Percentiles rank a stretch among this genome's conserved stretches.
phyloP scores from a whole-genome alignment of 1,139 yeast genomes.

The Pichia sp. region DNA sequence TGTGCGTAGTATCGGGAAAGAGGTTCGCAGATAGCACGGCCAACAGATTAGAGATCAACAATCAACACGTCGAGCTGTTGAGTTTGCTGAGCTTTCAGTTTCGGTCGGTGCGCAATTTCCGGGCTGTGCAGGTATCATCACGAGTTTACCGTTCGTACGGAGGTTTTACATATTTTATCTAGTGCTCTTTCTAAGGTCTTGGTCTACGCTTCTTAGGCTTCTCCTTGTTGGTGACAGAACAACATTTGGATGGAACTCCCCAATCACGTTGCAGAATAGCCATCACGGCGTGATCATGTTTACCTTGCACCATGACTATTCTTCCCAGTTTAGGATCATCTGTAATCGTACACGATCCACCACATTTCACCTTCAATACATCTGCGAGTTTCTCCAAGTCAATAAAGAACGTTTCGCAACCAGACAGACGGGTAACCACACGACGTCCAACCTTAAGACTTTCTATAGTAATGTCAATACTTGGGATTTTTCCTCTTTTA shows the following conservation, averaged over 20 bases:
- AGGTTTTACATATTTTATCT: too few species aligned
- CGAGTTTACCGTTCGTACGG: too few species aligned
- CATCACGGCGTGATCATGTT: conserved; percentile 65
- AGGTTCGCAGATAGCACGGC: too few species aligned
- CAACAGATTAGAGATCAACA: too few species aligned
- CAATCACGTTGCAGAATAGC: conserved; percentile 55
- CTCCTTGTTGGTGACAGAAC: conserved; percentile 62
- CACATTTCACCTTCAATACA: conserved; percentile 74
- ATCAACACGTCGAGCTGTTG: too few species aligned
- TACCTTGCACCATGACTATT: conserved; percentile 89
- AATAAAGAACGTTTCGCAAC: conserved; percentile 67
- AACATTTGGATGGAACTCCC: conserved; percentile 70
- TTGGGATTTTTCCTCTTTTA: conserved; percentile 66
- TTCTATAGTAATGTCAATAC: conserved; percentile 58
- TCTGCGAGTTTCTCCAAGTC: conserved; percentile 66
- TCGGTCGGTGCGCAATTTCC: too few species aligned
- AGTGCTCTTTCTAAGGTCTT: too few species aligned
- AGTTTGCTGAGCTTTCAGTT: too few species aligned
- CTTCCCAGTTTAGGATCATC: conserved; percentile 37
- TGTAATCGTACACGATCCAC: conserved; percentile 81
- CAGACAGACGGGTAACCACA: conserved; percentile 67
- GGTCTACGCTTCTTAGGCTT: conserved; percentile 39
- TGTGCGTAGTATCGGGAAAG: too few species aligned
- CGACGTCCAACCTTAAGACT: conserved; percentile 85
- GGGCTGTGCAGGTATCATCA: too few species aligned